phyloP scores from a whole-genome alignment of 1,284 basidiomycete genomes.

The Tilletia indica region DNA sequence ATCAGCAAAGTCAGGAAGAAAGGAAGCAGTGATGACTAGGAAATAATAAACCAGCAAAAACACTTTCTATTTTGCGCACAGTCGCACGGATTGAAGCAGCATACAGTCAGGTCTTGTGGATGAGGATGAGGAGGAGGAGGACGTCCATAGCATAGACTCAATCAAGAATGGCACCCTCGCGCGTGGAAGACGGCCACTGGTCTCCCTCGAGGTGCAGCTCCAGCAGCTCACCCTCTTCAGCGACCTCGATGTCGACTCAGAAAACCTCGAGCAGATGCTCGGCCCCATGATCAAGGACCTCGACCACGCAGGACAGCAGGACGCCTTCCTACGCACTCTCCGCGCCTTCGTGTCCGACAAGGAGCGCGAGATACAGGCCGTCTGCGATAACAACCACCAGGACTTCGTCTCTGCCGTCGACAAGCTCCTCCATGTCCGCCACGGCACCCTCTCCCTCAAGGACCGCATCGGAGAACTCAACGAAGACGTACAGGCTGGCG shows the following conservation, averaged over 20 bases:
- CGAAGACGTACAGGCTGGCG: constrained; percentile 60
- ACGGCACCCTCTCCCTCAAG: constrained; percentile 62
- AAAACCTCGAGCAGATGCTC: constrained; percentile 53
- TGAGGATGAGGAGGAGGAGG: no score
- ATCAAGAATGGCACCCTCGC: constrained; percentile 18
- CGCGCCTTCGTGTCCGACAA: constrained; percentile 85
- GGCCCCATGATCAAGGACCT: constrained; percentile 62
- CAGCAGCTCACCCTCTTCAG: constrained; percentile 54
- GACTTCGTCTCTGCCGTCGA: constrained; percentile 96
- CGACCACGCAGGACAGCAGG: constrained; percentile 83
- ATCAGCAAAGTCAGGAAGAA: no score
- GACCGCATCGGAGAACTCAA: constrained; percentile 64
- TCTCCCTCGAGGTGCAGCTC: constrained; percentile 53
- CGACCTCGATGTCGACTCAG: constrained; percentile 48
- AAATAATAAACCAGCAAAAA: no score
- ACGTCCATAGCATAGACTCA: no score
- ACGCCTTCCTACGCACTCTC: constrained; percentile 81
- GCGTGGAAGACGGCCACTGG: constrained; percentile 32
- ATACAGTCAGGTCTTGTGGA: no score
- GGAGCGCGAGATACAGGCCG: constrained; percentile 90
- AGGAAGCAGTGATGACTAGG: no score
- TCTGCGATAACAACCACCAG: constrained; percentile 86
- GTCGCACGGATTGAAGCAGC: no score
- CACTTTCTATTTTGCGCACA: no score
- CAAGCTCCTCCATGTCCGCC: constrained; percentile 89